A percentile compares a stretch with the other conserved stretches of the same genome.
Conservation (phyloP, 345 rosid genomes). For the Adansonia digitata region DNA sequence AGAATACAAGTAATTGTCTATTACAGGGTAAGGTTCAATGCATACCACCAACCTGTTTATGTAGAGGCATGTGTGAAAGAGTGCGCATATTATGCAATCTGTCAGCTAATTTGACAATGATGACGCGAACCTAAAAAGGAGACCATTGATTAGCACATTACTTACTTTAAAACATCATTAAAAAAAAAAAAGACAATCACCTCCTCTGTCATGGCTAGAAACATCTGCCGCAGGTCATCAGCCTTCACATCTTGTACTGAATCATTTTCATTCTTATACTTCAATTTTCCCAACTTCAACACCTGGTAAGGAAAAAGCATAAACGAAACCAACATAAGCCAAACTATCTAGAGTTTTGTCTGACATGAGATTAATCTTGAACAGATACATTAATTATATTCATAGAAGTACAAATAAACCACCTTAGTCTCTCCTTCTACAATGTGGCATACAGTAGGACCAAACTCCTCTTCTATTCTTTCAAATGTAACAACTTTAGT, state of each 20-base stretch:
- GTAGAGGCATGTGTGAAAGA: constrained; percentile 87
- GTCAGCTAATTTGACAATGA: constrained; percentile 97
- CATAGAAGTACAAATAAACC: constrained; percentile 19
- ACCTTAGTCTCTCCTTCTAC: constrained; percentile 99
- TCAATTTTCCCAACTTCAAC: constrained; percentile 89
- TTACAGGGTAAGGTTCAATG: constrained; percentile 9
- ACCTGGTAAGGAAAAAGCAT: constrained; percentile 43
- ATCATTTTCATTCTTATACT: constrained; percentile 66
- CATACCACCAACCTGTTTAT: constrained; percentile 69
- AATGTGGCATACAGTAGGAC: constrained; percentile 77
- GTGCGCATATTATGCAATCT: constrained; percentile 99
- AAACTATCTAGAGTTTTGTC: constrained; percentile 4
- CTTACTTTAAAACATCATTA: constrained; percentile 8
- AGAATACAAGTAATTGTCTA: constrained; percentile 16
- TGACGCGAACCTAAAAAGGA: constrained; percentile 78
- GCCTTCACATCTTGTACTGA: constrained; percentile 96
- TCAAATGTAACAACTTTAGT: constrained; percentile 86
- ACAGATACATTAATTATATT: neutral
- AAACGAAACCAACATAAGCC: constrained; percentile 3
- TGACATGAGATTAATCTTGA: constrained; percentile 1
- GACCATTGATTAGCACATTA: constrained; percentile 12
- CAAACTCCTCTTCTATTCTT: constrained; percentile 87
- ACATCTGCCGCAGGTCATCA: constrained; percentile 98
- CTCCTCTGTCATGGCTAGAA: constrained; percentile 98
- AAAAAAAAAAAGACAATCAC: constrained; percentile 26